Base-by-base conservation (phyloP, 352 stramenopile genomes). In the Phytophthora syringae region DNA sequence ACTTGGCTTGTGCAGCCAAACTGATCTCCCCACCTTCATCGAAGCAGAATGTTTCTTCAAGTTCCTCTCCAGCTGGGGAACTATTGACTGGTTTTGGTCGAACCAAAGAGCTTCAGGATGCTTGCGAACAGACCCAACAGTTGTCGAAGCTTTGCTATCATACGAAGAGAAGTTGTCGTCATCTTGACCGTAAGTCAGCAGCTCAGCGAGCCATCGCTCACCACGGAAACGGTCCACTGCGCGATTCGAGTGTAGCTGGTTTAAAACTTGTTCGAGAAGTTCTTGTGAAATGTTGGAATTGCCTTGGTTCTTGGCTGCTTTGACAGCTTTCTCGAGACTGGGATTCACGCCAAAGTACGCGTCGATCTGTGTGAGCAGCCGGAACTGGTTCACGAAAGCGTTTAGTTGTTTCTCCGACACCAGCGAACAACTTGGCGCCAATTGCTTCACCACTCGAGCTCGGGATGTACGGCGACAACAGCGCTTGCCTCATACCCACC, bases 161-260 rank as follows among this genome's bases (percentile, higher is more conserved):
- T 71, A 74, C 11, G 69, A 68, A 5, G 64, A 71, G 27, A 73
- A 73, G 2, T 16, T 18, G 2, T 71, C 69, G 42, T 76, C 52
- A 13, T 70, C 62, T 13, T 64, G 52, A 3, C 56, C 72, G 24
- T 76, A 74, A 11, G 45, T 52, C 7, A 86, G 24, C 2, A 89
- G 64, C 57, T 89, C 77, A 16, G 77, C 76, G 4, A 89, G 74
- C 80, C 80, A 89, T 7, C 72, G 63, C 28, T 85, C 80, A 11
- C 70, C 80, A 32, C 76, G 67, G 47, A 80, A 82, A 16, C 67
- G 64, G 15, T 84, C 77, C 48, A 82, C 70, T 4, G 58, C 36
- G 1, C 62, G 64, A 16, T 50, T 60, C 0, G 77, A 82, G 6
- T 20, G 13, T 7, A 89, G 21, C 22, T 77, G 44, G 22, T 75